A percentile compares a stretch with the other conserved stretches of the same genome.
These are phyloP conservation scores for Triangularia verruculosa DNA, from an alignment of 2,329 filamentous ascomycete genomes.

Conservation along the genomic window DNA sequence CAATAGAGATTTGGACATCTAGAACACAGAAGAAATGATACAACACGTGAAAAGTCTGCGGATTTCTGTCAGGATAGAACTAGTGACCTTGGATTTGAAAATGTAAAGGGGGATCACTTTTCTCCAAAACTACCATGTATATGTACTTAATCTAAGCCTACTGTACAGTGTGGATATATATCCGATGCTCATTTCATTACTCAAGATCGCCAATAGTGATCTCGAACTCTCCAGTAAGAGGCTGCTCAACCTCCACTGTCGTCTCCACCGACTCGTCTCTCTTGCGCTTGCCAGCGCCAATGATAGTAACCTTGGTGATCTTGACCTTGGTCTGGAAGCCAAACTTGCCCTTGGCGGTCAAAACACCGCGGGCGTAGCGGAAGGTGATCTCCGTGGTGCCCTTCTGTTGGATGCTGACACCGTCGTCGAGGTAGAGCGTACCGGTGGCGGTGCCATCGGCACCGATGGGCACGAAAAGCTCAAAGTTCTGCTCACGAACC, in stretches of 20 bases:
- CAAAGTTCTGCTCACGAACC: slow-evolving; percentile 64
- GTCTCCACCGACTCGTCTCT: slow-evolving; percentile 9
- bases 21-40: too few species aligned
- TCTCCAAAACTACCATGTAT: neutral
- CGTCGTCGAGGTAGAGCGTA: slow-evolving; percentile 74
- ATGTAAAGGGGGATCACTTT: too few species aligned
- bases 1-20: too few species aligned
- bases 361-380: slow-evolving; percentile 50
- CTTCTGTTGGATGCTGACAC: slow-evolving; percentile 61
- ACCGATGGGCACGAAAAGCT: slow-evolving; percentile 66
- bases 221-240: slow-evolving; percentile 17
- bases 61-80: too few species aligned
- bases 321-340: slow-evolving; percentile 45
- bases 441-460: slow-evolving; percentile 62
- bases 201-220: slow-evolving; percentile 10
- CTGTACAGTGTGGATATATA: neutral
- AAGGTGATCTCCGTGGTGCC: slow-evolving; percentile 59
- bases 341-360: slow-evolving; percentile 53
- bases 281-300: slow-evolving; percentile 36
- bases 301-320: slow-evolving; percentile 49
- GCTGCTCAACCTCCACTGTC: slow-evolving; percentile 13
- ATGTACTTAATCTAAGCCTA: neutral
- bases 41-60: too few species aligned
- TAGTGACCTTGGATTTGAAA: too few species aligned
- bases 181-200: neutral